These are phyloP conservation scores for Neonectria faginata DNA, from an alignment of 2,329 filamentous ascomycete genomes.

Conservation along the genomic window DNA sequence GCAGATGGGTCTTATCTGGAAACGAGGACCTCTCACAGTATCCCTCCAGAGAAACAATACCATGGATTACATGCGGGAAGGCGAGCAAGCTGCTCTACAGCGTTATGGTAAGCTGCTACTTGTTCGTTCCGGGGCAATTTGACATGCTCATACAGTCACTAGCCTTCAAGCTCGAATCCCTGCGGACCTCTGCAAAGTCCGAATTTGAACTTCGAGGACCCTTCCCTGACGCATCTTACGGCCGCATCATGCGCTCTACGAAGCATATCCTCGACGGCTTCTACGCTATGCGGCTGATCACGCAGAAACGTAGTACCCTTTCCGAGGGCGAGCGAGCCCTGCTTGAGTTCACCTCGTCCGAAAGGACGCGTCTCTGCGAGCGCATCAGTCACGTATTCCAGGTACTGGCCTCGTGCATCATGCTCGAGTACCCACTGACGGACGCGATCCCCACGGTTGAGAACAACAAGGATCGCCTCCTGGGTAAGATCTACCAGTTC, in stretches of 20 bases:
- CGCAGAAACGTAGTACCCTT: constrained; percentile 80
- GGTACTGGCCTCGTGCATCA: constrained; percentile 92
- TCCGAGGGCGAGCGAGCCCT: constrained; percentile 85
- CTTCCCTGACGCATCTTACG: constrained; percentile 81
- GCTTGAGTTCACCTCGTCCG: constrained; percentile 80
- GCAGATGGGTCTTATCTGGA: constrained; percentile 96
- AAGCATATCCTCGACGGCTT: constrained; percentile 91
- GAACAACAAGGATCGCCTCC: constrained; percentile 81
- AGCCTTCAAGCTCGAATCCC: constrained; percentile 76
- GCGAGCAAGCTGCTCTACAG: constrained; percentile 88
- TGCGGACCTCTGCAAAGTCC: constrained; percentile 78
- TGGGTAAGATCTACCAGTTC: constrained; percentile 91
- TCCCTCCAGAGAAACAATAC: constrained; percentile 70
- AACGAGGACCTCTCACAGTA: constrained; percentile 85
- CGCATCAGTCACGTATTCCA: constrained; percentile 89
- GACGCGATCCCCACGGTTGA: constrained; percentile 88
- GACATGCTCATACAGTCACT: constrained; percentile 10
- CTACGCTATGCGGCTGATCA: constrained; percentile 94
- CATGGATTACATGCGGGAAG: constrained; percentile 83
- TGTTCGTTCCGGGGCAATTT: neutral
- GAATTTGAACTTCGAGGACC: constrained; percentile 92
- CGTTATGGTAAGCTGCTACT: constrained; percentile 66
- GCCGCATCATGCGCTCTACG: constrained; percentile 81
- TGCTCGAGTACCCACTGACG: constrained; percentile 92
- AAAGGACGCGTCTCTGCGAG: constrained; percentile 84